A percentile compares a stretch with the other conserved stretches of the same genome.
These are phyloP conservation scores for Tarenaya hassleriana DNA, from an alignment of 345 rosid species.

Conservation along the genomic window DNA sequence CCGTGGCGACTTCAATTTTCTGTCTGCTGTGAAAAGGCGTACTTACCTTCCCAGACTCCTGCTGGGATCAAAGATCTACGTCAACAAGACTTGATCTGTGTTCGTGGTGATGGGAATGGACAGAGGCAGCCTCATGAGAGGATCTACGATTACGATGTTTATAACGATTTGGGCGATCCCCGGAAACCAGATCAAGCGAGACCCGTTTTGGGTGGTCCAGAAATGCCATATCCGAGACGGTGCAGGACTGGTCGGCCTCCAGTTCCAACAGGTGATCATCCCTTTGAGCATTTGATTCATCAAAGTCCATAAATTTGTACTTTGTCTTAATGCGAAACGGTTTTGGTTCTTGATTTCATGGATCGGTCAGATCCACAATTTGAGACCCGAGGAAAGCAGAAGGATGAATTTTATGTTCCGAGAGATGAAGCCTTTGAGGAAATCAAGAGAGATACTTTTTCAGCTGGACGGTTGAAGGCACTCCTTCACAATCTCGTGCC, in stretches of 20 bases:
- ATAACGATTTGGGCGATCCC: constrained; percentile 86
- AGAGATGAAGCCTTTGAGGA: constrained; percentile 95
- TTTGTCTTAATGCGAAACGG: neutral
- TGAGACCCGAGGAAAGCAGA: constrained; percentile 80
- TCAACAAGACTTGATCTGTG: constrained; percentile 52
- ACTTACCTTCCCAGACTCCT: constrained; percentile 68
- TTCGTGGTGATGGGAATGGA: constrained; percentile 73
- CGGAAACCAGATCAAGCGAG: constrained; percentile 60
- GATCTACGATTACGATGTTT: constrained; percentile 69
- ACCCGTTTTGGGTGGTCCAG: constrained; percentile 52
- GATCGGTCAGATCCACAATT: constrained; percentile 43
- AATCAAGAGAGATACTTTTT: constrained; percentile 70
- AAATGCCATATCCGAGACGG: constrained; percentile 84
- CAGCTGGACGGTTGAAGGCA: constrained; percentile 82
- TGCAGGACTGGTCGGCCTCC: constrained; percentile 90
- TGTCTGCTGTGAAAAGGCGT: constrained; percentile 35
- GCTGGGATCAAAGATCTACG: constrained; percentile 66
- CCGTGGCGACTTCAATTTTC: neutral
- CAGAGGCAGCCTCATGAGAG: constrained; percentile 67
- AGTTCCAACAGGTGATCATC: constrained; percentile 43
- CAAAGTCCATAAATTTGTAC: neutral
- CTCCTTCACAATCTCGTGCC: constrained; percentile 90
- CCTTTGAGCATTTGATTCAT: neutral
- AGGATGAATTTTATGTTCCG: constrained; percentile 81
- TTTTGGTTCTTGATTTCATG: constrained; percentile 14